Evolutionary conservation across 2,329 filamentous ascomycete genomes (phyloP), one percentile per base, ranked within the genome.

Genomic region (Apiospora kogelbergensis): DNA sequence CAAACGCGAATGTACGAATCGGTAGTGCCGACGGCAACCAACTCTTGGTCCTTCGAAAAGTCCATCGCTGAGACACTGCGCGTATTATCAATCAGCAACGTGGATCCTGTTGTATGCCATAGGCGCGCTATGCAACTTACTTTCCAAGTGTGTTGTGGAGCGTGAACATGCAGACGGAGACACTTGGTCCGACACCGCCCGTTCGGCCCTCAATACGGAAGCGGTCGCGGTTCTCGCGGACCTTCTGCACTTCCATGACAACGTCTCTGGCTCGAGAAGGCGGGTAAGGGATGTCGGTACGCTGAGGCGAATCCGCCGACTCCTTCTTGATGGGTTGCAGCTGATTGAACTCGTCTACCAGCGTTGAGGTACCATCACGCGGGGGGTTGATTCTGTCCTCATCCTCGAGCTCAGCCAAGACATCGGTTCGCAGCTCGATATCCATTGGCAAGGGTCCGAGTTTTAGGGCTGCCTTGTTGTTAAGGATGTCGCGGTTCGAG

Each of bases 1-100:
- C 95, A 99, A 15, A 99, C 89, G 20, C 95, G 92, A 74, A 99
- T 97, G 78, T 98, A 98, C 0, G 95, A 98, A 77, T 98, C 95
- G 68, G 92, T 90, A 64, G 95, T 97, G 37, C 96, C 97, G 26
- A 91, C 93, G 30, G 96, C 96, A 45, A 96, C 93, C 37, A 98
- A 87, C 72, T 91, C 88, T 71, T 93, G 91, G 77, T 99, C 96
- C 67, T 95, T 93, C 0, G 95, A 98, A 77, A 99, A 98, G 76
- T 98, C 95, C 78, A 98, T 89, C 77, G 93, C 97, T n/a, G 93
- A 94, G 70, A 97, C 88, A 68, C 93, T 95, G 68, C 44, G 65
- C 7, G 30, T 64, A n/a, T 60, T 11, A 70, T 68, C 67, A 70
- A 70, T 68, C 67, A 70, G 70, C 57, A 13, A 11, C 9, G 9